Percentiles rank a stretch among this genome's conserved stretches.
Conservation (phyloP, 371 early-diverging fungal species). For the Mucor plumbeus region DNA sequence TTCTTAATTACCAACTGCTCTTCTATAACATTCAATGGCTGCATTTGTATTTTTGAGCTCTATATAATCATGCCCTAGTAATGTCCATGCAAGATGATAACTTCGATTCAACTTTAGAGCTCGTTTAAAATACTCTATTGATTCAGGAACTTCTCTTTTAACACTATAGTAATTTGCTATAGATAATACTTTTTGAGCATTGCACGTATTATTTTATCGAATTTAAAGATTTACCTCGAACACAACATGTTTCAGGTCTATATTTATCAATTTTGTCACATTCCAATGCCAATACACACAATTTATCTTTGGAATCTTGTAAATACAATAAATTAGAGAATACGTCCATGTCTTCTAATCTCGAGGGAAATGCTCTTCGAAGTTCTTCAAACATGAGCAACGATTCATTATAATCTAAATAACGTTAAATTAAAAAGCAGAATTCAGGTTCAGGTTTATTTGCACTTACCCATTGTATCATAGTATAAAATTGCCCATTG, state of each 20-base stretch:
- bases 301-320: conserved; percentile 67
- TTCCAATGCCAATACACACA: conserved; percentile 83
- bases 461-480: conserved; percentile 39
- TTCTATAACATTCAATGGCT: conserved; percentile 90
- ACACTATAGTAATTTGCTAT: conserved; percentile 90
- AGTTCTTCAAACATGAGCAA: conserved; percentile 73
- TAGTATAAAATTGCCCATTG: conserved; percentile 60
- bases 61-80: conserved; percentile 96
- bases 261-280: conserved; percentile 79
- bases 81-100: conserved; percentile 86
- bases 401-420: conserved; percentile 73
- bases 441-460: background rate
- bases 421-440: background rate
- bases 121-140: conserved; percentile 85
- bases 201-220: too few species aligned
- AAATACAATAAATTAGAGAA: conserved; percentile 93
- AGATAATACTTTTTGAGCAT: background rate
- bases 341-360: conserved; percentile 86
- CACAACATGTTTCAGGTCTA: conserved; percentile 87
- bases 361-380: conserved; percentile 68
- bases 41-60: conserved; percentile 88
- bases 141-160: conserved; percentile 81
- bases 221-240: conserved; percentile 60
- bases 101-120: conserved; percentile 81
- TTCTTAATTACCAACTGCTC: conserved; percentile 68